phyloP scores from a whole-genome alignment of 1,284 basidiomycete species.

The Puccinia triticina region DNA sequence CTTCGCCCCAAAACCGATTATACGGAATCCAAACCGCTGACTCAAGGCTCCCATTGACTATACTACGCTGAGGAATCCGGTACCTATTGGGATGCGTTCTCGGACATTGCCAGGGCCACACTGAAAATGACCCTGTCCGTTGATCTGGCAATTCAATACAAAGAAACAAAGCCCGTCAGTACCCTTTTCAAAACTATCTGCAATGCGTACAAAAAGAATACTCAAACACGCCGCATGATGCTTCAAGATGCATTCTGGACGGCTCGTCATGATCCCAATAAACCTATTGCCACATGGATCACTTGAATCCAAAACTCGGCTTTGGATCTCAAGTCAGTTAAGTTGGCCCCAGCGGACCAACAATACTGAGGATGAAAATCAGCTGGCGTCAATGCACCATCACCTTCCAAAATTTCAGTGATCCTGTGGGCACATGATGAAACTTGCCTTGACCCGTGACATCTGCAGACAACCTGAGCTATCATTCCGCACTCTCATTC shows the following conservation, averaged over 20 bases:
- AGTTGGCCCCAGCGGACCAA: too few species aligned
- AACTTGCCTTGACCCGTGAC: too few species aligned
- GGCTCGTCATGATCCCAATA: background rate
- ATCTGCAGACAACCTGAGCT: too few species aligned
- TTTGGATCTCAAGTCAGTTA: background rate
- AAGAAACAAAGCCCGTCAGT: background rate
- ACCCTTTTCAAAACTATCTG: background rate
- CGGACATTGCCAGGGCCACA: background rate
- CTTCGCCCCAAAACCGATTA: background rate
- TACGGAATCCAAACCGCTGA: too few species aligned
- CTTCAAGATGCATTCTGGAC: background rate
- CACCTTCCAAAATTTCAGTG: too few species aligned
- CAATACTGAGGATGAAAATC: too few species aligned
- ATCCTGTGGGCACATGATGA: too few species aligned
- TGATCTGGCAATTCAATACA: background rate
- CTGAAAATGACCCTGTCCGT: background rate
- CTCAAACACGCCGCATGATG: background rate
- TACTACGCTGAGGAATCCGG: background rate
- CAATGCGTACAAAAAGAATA: background rate
- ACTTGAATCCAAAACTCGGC: background rate
- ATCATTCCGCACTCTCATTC: too few species aligned
- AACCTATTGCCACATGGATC: background rate
- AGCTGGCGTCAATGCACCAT: too few species aligned
- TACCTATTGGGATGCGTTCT: background rate
- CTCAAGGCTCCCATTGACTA: background rate